Percentiles rank a stretch among this genome's conserved stretches.
Conservation (phyloP, 2,329 filamentous ascomycete genomes). For the Fusarium sarcochroum region DNA sequence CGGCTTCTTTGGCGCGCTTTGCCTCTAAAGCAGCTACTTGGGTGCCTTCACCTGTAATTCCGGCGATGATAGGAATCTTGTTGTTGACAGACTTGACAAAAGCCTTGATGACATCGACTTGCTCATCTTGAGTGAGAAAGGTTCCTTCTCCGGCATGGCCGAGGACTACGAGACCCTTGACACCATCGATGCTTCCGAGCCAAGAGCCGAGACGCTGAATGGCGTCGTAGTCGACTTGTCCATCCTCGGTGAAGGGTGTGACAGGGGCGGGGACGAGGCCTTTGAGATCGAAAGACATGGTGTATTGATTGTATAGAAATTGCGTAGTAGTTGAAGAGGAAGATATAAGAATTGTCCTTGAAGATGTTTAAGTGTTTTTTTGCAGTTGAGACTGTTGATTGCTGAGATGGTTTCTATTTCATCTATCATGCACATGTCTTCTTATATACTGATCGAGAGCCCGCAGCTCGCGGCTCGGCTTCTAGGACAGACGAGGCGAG, state of each 20-base stretch:
- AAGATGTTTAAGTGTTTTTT: constrained; percentile 5
- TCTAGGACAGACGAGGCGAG: constrained; percentile 3
- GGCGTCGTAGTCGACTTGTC: constrained; percentile 64
- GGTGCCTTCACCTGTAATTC: constrained; percentile 67
- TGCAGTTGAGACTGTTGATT: not conserved
- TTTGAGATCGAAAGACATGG: constrained; percentile 60
- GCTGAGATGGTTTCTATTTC: constrained; percentile 11
- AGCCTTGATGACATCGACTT: constrained; percentile 64
- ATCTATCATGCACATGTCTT: constrained; percentile 7
- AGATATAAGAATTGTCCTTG: not conserved
- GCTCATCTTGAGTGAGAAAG: constrained; percentile 65
- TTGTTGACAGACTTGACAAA: constrained; percentile 66
- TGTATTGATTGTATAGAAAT: constrained; percentile 4
- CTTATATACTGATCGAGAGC: constrained; percentile 14
- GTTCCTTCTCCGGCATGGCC: constrained; percentile 69
- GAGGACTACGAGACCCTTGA: constrained; percentile 67
- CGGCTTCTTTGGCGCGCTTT: constrained; percentile 64
- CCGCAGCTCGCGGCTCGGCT: constrained; percentile 18
- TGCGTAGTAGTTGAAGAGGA: not conserved
- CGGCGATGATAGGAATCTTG: constrained; percentile 65
- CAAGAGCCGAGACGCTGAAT: constrained; percentile 67
- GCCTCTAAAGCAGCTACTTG: constrained; percentile 66
- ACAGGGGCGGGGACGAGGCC: constrained; percentile 66
- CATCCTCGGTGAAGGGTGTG: constrained; percentile 64
- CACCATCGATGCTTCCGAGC: constrained; percentile 65